A percentile compares a stretch with the other conserved stretches of the same genome.
Evolutionary conservation across 768 basidiomycete species (phyloP).

Genomic region (Lentinula sp.): DNA sequence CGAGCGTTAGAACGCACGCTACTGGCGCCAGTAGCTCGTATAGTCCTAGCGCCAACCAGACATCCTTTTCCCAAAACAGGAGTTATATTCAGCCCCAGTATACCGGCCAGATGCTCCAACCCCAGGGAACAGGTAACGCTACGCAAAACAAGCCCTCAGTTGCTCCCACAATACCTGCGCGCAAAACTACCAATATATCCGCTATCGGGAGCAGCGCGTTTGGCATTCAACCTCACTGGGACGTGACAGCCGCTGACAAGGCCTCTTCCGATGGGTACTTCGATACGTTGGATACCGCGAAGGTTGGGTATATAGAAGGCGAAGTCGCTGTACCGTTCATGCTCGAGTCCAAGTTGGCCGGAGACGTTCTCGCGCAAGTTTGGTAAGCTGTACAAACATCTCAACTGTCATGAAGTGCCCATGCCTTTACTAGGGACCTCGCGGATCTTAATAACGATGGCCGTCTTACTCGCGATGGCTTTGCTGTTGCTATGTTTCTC

Average conservation of each 20-base stretch:
- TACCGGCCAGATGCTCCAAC: conserved; percentile 55
- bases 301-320: conserved; percentile 80
- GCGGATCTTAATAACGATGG: conserved; percentile 88
- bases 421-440: conserved; percentile 65
- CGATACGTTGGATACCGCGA: conserved; percentile 69
- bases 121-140: conserved; percentile 37
- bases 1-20: conserved; percentile 39
- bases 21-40: conserved; percentile 60
- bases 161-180: conserved; percentile 30
- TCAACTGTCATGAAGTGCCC: neutral
- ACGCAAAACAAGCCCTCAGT: conserved; percentile 10
- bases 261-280: conserved; percentile 73
- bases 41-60: conserved; percentile 39
- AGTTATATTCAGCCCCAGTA: conserved; percentile 51
- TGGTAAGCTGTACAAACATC: conserved; percentile 55
- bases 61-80: conserved; percentile 31
- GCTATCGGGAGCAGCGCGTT: conserved; percentile 20
- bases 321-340: conserved; percentile 95
- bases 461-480: conserved; percentile 80
- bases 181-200: conserved; percentile 20
- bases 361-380: conserved; percentile 79
- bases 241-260: conserved; percentile 79
- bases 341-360: conserved; percentile 80
- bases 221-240: conserved; percentile 51
- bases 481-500: conserved; percentile 92